phyloP scores from a whole-genome alignment of 768 basidiomycete species.

The Boletus subcaerulescens region DNA sequence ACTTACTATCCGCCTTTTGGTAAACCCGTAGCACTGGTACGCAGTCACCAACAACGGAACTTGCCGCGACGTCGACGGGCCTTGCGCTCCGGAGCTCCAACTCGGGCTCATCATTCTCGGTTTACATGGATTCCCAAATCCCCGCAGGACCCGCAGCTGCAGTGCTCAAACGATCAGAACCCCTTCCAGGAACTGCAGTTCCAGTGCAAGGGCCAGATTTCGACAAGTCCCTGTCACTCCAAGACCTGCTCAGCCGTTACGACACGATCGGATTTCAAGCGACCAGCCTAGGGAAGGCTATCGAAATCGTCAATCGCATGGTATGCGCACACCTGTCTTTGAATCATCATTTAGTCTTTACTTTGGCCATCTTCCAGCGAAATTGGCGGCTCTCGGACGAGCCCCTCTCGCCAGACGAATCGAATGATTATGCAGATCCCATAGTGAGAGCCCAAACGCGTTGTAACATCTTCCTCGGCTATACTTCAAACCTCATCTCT shows the following conservation, averaged over 20 bases:
- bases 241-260: constrained; percentile 73
- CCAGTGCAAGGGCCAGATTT: constrained; percentile 88
- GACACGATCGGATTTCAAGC: constrained; percentile 96
- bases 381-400: constrained; percentile 90
- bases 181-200: constrained; percentile 60
- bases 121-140: constrained; percentile 26
- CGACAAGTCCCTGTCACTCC: constrained; percentile 61
- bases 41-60: constrained; percentile 16
- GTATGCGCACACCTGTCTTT: constrained; percentile 37
- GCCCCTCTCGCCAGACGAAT: constrained; percentile 64
- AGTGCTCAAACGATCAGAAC: constrained; percentile 73
- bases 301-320: constrained; percentile 92
- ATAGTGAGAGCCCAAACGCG: constrained; percentile 65
- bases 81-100: neutral
- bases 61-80: constrained; percentile 21
- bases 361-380: constrained; percentile 45
- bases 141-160: constrained; percentile 68
- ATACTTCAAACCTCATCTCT: constrained; percentile 98
- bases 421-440: constrained; percentile 58
- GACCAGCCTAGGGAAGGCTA: constrained; percentile 85
- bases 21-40: neutral
- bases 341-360: neutral
- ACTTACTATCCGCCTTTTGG: too few relatives aligned
- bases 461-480: constrained; percentile 92
- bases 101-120: neutral